These are phyloP conservation scores for Crithidia fasciculata DNA, from an alignment of 208 protist genomes.

Conservation along the genomic window DNA sequence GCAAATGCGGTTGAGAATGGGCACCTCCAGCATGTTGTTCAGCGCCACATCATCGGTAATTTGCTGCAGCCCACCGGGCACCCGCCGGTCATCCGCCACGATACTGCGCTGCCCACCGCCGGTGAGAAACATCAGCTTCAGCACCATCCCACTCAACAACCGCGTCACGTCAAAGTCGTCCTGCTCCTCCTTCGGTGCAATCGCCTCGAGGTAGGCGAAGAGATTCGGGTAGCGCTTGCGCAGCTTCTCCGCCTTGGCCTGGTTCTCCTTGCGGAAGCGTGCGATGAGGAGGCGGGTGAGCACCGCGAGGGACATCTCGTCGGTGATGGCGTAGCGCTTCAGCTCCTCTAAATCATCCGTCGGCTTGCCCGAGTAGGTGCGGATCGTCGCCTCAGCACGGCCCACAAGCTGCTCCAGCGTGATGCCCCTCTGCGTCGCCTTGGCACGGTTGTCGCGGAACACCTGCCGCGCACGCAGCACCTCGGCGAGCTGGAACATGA, in stretches of 20 bases:
- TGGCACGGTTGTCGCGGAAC: conserved; percentile 29
- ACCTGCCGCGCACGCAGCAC: conserved; percentile 38
- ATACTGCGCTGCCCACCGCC: conserved; percentile 68
- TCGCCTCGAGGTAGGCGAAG: conserved; percentile 36
- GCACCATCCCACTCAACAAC: conserved; percentile 33
- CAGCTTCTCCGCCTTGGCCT: conserved; percentile 35
- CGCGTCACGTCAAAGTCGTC: conserved; percentile 38
- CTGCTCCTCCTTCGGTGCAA: conserved; percentile 26
- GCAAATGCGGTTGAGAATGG: conserved; percentile 54
- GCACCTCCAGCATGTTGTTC: conserved; percentile 52
- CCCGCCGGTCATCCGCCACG: conserved; percentile 51
- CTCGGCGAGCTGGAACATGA: conserved; percentile 50
- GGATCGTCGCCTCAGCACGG: conserved; percentile 10
- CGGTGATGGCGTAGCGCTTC: conserved; percentile 39
- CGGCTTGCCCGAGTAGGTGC: conserved; percentile 32
- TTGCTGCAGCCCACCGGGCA: conserved; percentile 23
- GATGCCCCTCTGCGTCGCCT: conserved; percentile 29
- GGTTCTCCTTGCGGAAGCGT: conserved; percentile 42
- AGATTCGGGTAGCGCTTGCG: conserved; percentile 30
- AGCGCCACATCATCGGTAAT: conserved; percentile 57
- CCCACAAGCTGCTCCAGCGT: conserved; percentile 36
- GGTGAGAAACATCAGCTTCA: conserved; percentile 70
- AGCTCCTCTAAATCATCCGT: conserved; percentile 36
- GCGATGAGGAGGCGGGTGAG: conserved; percentile 35
- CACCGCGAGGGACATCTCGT: conserved; percentile 49